Evolutionary conservation across 1,139 yeast genomes (phyloP).

Genomic region (Saccharomyces hybrid): DNA sequence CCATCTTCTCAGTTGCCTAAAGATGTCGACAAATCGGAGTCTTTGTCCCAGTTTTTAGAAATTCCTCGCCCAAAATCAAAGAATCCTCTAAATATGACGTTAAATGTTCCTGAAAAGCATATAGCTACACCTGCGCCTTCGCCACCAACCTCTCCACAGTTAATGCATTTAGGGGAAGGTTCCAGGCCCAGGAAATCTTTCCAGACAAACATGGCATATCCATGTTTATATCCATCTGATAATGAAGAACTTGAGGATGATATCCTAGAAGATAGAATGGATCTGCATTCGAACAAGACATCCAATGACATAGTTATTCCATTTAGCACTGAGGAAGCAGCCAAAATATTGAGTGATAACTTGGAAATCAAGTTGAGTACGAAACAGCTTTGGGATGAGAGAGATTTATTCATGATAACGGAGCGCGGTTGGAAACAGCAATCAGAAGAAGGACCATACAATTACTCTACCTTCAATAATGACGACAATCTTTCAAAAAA

Average conservation of each 20-base stretch:
- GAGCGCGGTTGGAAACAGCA: slow-evolving; percentile 57
- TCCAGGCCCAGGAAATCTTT: slow-evolving; percentile 48
- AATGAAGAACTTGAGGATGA: slow-evolving; percentile 19
- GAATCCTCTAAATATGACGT: slow-evolving; percentile 34
- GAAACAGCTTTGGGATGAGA: slow-evolving; percentile 63
- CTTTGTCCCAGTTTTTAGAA: slow-evolving; percentile 52
- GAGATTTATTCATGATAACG: slow-evolving; percentile 60
- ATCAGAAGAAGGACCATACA: slow-evolving; percentile 12
- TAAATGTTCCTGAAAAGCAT: slow-evolving; percentile 61
- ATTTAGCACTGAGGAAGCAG: slow-evolving; percentile 70
- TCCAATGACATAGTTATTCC: slow-evolving; percentile 42
- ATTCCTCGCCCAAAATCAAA: slow-evolving; percentile 54
- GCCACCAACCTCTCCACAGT: slow-evolving; percentile 58
- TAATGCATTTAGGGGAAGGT: slow-evolving; percentile 11
- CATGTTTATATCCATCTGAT: slow-evolving; percentile 62
- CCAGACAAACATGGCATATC: slow-evolving; percentile 72
- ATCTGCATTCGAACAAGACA: slow-evolving; percentile 2
- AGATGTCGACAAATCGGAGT: slow-evolving; percentile 41
- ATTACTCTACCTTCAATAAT: slow-evolving; percentile 12
- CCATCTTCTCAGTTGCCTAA: slow-evolving; percentile 41
- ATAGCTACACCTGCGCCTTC: slow-evolving; percentile 88
- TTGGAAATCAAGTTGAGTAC: slow-evolving; percentile 56
- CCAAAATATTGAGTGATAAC: slow-evolving; percentile 53
- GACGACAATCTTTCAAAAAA: slow-evolving; percentile 7
- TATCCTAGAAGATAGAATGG: slow-evolving; percentile 13